These are phyloP conservation scores for Magnaporthales sp. DNA, from an alignment of 2,329 filamentous ascomycete genomes.

Conservation along the genomic window DNA sequence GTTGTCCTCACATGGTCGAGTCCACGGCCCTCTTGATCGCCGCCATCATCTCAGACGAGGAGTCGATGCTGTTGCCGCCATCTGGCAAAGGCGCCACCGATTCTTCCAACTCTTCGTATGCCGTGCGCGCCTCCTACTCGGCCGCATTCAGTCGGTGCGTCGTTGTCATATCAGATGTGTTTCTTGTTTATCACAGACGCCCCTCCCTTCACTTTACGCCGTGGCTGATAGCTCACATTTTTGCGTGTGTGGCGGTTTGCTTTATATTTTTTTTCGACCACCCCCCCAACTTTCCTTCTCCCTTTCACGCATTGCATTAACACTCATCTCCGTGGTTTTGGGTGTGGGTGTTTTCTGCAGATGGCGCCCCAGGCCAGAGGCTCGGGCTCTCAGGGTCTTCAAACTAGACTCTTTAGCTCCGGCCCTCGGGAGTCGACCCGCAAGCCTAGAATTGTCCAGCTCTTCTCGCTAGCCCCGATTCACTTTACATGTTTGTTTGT, in stretches of 20 bases:
- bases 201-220: background rate
- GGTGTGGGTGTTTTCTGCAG: slow-evolving; percentile 5
- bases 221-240: background rate
- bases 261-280: background rate
- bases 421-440: background rate
- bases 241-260: background rate
- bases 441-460: background rate
- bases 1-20: slow-evolving; percentile 72
- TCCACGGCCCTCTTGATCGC: slow-evolving; percentile 66
- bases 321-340: background rate
- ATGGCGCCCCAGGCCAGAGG: background rate
- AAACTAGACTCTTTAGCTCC: background rate
- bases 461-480: background rate
- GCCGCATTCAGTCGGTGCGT: slow-evolving; percentile 65
- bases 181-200: background rate
- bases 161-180: background rate
- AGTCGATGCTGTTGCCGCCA: slow-evolving; percentile 6
- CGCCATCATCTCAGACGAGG: slow-evolving; percentile 56
- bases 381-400: background rate
- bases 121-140: slow-evolving; percentile 60
- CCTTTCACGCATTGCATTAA: background rate
- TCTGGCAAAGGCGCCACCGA: slow-evolving; percentile 14
- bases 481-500: background rate
- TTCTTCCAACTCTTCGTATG: slow-evolving; percentile 31
- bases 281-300: background rate